Base-by-base conservation (phyloP, 208 protist genomes). In the Wallacemonas sp. region DNA sequence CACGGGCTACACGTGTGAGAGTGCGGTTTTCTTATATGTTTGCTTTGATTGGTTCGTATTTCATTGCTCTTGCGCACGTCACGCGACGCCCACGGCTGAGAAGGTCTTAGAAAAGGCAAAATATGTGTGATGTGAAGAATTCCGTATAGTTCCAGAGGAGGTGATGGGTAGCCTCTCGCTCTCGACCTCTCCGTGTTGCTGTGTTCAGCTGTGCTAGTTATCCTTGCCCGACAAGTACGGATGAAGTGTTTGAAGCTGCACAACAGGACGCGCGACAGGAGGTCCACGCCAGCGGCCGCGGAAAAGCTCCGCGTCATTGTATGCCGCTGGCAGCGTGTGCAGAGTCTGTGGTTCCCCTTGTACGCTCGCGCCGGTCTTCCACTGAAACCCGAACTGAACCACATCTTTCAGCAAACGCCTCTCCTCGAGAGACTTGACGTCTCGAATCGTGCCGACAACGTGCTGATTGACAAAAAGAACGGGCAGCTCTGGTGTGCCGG, bases 301-400 rank as follows among this genome's bases (percentile, higher is more conserved):
- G 62, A 94, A 96, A 14, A 94, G 62, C 72, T 92, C 83, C 42
- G 79, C 79, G 59, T 96, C 90, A 36, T 72, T 74, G 65, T 87
- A 89, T 1, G 87, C 70, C 0, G 85, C 72, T 19, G 90, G 90
- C 38, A 96, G 68, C 26, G 74, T 75, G 54, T 86, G 66, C 27
- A 91, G 70, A 54, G 45, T 66, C 63, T 85, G 81, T 38, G 75
- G 70, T 14, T 60, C 70, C 14, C 80, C 69, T 4, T 61, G 66
- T 6, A 67, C 39, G 8, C 49, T 58, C 9, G 47, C 59, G 0
- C 82, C 90, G 0, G 78, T 86, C 53, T 86, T 86, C 90, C 90
- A 96, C 72, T 94, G 63, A 60, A 96, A 96, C 6, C 90, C 90
- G 72, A 96, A 96, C 69, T 96, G 90, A 39, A 94, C 68, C 19